These are phyloP conservation scores for Ceratocystis variospora DNA, from an alignment of 2,329 filamentous ascomycete species.

Conservation along the genomic window DNA sequence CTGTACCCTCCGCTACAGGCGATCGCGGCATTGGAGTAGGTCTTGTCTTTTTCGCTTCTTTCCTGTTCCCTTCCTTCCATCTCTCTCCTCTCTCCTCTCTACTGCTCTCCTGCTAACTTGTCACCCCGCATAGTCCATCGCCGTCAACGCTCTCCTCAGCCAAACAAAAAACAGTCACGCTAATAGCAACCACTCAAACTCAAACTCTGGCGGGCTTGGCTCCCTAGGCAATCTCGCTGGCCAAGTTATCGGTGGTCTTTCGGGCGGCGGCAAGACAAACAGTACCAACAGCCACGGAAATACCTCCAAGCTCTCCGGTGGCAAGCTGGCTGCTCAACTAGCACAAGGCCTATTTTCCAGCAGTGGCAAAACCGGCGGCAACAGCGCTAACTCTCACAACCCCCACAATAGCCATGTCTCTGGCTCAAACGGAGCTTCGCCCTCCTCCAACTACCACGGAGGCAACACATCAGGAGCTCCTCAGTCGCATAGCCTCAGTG, in stretches of 20 bases:
- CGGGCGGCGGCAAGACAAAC: constrained; percentile 22
- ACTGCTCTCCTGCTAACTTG: constrained; percentile 21
- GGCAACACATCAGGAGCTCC: constrained; percentile 30
- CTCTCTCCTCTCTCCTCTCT: constrained; percentile 18
- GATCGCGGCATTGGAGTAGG: constrained; percentile 54
- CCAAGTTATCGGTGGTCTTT: constrained; percentile 33
- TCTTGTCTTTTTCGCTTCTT: constrained; percentile 20
- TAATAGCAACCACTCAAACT: constrained; percentile 26
- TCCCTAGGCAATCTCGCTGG: constrained; percentile 35
- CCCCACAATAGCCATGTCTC: constrained; percentile 19
- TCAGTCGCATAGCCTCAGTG: constrained; percentile 29
- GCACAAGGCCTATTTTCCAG: constrained; percentile 42
- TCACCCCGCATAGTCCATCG: constrained; percentile 36
- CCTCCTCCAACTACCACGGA: constrained; percentile 33
- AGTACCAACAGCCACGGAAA: constrained; percentile 23
- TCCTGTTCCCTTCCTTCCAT: constrained; percentile 21
- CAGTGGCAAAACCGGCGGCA: constrained; percentile 23
- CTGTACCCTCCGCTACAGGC: constrained; percentile 35
- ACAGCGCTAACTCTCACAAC: constrained; percentile 22
- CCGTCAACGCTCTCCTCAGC: constrained; percentile 43
- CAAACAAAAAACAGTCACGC: constrained; percentile 33
- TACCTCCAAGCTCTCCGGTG: constrained; percentile 29
- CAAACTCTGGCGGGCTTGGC: constrained; percentile 31
- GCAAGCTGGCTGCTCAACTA: constrained; percentile 44
- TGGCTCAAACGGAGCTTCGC: constrained; percentile 22